A percentile compares a stretch with the other conserved stretches of the same genome.
Evolutionary conservation across 1,284 basidiomycete genomes (phyloP).

Genomic region (Tilletia caries): DNA sequence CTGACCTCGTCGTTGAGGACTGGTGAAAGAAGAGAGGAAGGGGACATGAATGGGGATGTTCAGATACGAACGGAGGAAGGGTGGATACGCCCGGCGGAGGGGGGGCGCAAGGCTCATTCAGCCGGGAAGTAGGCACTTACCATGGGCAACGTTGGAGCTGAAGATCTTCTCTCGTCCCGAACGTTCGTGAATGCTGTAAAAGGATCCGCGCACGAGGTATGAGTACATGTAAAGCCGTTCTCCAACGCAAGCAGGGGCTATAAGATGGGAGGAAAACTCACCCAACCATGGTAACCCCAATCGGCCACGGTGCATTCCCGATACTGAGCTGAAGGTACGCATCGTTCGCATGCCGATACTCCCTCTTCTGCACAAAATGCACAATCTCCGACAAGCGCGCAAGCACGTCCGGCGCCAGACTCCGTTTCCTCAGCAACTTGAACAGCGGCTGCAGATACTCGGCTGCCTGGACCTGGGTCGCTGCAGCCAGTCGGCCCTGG

Average conservation of each 20-base stretch:
- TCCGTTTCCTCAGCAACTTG: slow-evolving; percentile 78
- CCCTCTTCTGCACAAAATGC: slow-evolving; percentile 87
- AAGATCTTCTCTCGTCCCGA: slow-evolving; percentile 96
- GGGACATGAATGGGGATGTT: too few species aligned
- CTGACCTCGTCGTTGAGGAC: slow-evolving; percentile 98
- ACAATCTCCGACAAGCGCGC: slow-evolving; percentile 89
- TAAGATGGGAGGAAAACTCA: slow-evolving; percentile 56
- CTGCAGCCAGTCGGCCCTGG: slow-evolving; percentile 88
- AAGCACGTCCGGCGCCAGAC: slow-evolving; percentile 78
- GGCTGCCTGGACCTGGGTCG: slow-evolving; percentile 90
- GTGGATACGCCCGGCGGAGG: too few species aligned
- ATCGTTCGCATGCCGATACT: slow-evolving; percentile 93
- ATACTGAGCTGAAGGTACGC: slow-evolving; percentile 93
- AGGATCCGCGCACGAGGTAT: too few species aligned
- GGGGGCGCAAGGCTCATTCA: too few species aligned
- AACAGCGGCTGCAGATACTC: slow-evolving; percentile 96
- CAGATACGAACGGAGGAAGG: too few species aligned
- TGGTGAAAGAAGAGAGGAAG: background rate
- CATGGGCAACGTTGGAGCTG: slow-evolving; percentile 89
- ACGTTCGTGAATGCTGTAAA: slow-evolving; percentile 92
- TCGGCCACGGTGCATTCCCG: slow-evolving; percentile 98
- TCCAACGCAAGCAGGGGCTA: too few species aligned
- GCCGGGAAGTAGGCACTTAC: slow-evolving; percentile 12
- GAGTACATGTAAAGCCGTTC: too few species aligned
- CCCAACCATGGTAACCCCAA: slow-evolving; percentile 99